Conservation (phyloP, 371 early-diverging fungal genomes). For the Haplosporangium sp. region DNA sequence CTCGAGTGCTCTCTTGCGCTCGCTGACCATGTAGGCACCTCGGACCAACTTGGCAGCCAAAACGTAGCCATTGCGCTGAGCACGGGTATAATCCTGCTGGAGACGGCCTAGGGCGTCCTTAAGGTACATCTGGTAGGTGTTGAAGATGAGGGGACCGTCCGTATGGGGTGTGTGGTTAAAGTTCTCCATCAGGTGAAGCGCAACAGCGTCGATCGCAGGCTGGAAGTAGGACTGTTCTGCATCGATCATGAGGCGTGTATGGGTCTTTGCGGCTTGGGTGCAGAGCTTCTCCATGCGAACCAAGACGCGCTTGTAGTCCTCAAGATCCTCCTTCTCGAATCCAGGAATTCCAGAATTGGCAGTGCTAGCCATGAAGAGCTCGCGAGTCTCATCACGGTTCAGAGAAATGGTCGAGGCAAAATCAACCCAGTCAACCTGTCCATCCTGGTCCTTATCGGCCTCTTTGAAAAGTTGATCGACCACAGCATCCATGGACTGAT, state of each 20-base stretch:
- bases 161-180: conserved; percentile 68
- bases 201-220: conserved; percentile 90
- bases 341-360: conserved; percentile 32
- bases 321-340: conserved; percentile 66
- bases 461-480: conserved; percentile 57
- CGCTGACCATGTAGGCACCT: conserved; percentile 93
- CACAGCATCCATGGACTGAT: conserved; percentile 31
- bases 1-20: conserved; percentile 81
- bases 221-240: conserved; percentile 97
- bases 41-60: conserved; percentile 95
- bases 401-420: conserved; percentile 68
- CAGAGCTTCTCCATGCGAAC: conserved; percentile 73
- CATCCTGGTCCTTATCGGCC: conserved; percentile 63
- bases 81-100: conserved; percentile 73
- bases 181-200: conserved; percentile 71
- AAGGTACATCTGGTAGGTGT: conserved; percentile 97
- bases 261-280: conserved; percentile 66
- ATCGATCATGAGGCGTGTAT: conserved; percentile 90
- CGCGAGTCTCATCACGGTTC: conserved; percentile 62
- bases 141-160: conserved; percentile 78
- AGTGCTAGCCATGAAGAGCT: conserved; percentile 54
- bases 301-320: conserved; percentile 78
- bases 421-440: conserved; percentile 71
- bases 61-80: conserved; percentile 75
- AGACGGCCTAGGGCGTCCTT: conserved; percentile 77